Evolutionary conservation across 2,329 filamentous ascomycete species (phyloP), one percentile per base, ranked within the genome.

Genomic region (Ciborinia camelliae): DNA sequence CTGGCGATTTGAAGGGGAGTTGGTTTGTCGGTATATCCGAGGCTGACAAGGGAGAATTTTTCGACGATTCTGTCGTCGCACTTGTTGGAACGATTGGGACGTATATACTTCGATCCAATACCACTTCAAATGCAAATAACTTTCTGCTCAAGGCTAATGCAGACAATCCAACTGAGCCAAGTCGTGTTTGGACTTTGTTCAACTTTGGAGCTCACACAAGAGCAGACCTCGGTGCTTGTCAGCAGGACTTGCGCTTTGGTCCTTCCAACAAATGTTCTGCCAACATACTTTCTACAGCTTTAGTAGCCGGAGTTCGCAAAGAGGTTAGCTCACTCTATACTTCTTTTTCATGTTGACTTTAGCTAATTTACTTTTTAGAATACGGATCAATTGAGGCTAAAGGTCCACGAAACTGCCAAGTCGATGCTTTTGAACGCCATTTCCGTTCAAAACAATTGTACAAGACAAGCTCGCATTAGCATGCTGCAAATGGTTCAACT

Each of bases 401-500:
- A 65, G 12, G 26, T 68, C 55, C 67, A 65, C 12, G 58, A 72
- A 15, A 55, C 68, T 28, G 70, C 73, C 7, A 58, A 63, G 4
- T 47, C 66, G 2, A 73, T 74, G 70, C 67, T 74, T 23, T 39
- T 53, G 15, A 71, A 71, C 53, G 66, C 69, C 0, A 62, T 70
- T 39, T 67, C 65, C 12, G 39, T 63, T 4, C 26, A 67, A 6
- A 65, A 51, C 20, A 35, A 66, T 2, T 58, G 66, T 45, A 67
- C 71, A 10, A 62, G 51, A 23, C 55, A 67, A 23, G 64, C 65
- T n/a, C 68, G 65, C 9, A 64, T 68, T 2, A 67, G 70, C 14
- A 71, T 73, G 58, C 57, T 74, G 5, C 68, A 65, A 30, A 66
- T 70, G 32, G 48, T 74, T 3, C 72, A 75, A 48, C 62, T 75